Base-by-base conservation (phyloP, 305 asterid genomes). In the Plantago lanceolata region DNA sequence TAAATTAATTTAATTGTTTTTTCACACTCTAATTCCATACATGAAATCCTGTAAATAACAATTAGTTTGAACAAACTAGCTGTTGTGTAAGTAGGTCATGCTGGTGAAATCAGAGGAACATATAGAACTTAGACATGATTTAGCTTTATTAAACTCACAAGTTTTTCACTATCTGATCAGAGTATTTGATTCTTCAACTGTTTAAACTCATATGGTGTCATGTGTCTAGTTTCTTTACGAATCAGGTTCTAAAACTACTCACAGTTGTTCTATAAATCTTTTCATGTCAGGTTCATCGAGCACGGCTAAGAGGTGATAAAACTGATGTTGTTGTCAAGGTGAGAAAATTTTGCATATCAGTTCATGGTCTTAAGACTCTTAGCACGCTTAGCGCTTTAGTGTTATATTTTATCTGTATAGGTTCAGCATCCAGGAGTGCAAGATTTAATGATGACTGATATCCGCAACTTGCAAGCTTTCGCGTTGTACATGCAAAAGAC, bases 391-490 rank as follows among this genome's bases (percentile, higher is more conserved):
- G 54, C 57, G 70, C 72, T 60, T 68, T 61, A 69, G 59, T 12
- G 4, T 56, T 28, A 52, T 58, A 18, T 68, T 37, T 20, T 71
- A 47, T 64, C 62, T 28, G 60, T 85, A 64, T 67, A 90, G 97
- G 85, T 94, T 65, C 99, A 94, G 74, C 99, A 94, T 79, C 99
- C 99, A 20, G 94, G 93, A 21, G 89, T 90, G 65, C 95, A 90
- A 63, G 86, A 86, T 44, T 76, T 93, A 77, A 93, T 93, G 99
- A 93, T 93, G 97, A 90, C 95, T 59, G 97, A 94, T 77, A 85
- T 94, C 48, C 90, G 87, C 61, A 94, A 94, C 76, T 69, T 94
- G 86, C 86, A 90, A 84, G 96, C 95, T 74, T 90, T 90, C 70
- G 97, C 99, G 28, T 71, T 90, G 18, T 94, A 75, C 74, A 83